Conservation (phyloP, 192 early-diverging fungal species). For the Kickxella alabastrina region DNA sequence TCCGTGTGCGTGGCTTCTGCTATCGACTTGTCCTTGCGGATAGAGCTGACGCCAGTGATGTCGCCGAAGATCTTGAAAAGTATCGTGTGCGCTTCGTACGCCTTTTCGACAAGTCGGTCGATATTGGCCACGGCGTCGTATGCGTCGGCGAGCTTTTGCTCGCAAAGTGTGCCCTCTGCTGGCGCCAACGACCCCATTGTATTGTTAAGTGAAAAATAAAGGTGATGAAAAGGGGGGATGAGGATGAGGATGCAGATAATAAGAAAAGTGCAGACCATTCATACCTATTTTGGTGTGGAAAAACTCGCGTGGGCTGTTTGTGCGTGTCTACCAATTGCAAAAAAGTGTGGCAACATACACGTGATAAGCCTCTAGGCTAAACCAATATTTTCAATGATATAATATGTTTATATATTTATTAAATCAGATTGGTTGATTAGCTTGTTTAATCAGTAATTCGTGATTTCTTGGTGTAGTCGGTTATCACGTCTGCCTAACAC, state of each 20-base stretch:
- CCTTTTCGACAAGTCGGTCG: slow-evolving; percentile 41
- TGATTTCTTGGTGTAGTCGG: slow-evolving; percentile 10
- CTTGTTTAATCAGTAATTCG: no score
- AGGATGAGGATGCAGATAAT: no score
- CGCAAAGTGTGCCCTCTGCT: slow-evolving; percentile 7
- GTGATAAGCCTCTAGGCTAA: no score
- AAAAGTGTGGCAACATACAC: no score
- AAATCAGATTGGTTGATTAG: no score
- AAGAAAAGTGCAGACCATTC: no score
- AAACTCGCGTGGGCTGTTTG: no score
- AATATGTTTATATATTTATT: no score
- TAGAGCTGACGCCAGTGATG: slow-evolving; percentile 41
- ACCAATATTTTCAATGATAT: no score
- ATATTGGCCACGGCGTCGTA: slow-evolving; percentile 27
- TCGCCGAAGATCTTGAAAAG: slow-evolving; percentile 48
- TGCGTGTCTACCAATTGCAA: no score
- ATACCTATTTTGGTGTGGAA: no score
- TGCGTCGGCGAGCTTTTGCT: slow-evolving; percentile 21
- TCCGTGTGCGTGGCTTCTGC: slow-evolving; percentile 41
- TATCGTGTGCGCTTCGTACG: slow-evolving; percentile 45
- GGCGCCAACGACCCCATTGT: not conserved
- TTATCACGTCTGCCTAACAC: slow-evolving; percentile 13
- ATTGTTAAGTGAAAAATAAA: not conserved
- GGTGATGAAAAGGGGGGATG: no score
- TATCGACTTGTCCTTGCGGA: slow-evolving; percentile 49